These are phyloP conservation scores for Hygrocybe coccinea DNA, from an alignment of 768 basidiomycete species.

Conservation along the genomic window DNA sequence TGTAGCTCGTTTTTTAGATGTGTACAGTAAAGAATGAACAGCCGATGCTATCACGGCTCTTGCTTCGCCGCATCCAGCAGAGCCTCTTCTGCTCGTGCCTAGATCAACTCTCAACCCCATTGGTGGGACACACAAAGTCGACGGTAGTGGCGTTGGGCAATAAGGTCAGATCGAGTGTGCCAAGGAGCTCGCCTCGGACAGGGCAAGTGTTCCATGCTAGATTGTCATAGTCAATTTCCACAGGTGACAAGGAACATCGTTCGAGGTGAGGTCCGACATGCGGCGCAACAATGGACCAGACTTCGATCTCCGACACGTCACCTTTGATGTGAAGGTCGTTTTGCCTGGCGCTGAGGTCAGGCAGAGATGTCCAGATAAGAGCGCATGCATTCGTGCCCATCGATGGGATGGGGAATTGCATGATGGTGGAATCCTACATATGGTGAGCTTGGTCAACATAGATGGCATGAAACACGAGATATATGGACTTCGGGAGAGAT, in stretches of 20 bases:
- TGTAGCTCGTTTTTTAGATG: too few relatives aligned
- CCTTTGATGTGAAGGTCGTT: constrained; percentile 10
- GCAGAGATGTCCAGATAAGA: constrained; percentile 8
- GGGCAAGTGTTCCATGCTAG: constrained; percentile 11
- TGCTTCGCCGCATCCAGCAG: too few relatives aligned
- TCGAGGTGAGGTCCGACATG: neutral
- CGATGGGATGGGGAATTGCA: constrained; percentile 13
- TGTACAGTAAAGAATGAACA: too few relatives aligned
- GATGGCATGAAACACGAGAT: neutral
- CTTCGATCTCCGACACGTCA: constrained; percentile 14
- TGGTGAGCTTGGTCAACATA: neutral
- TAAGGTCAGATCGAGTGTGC: constrained; percentile 9
- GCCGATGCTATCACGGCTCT: too few relatives aligned
- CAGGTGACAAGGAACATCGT: neutral
- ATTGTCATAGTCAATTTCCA: constrained; percentile 11
- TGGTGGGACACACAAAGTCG: constrained; percentile 13
- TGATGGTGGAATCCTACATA: constrained; percentile 11
- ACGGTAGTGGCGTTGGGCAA: constrained; percentile 10
- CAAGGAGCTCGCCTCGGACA: constrained; percentile 13
- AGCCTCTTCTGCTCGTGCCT: too few relatives aligned
- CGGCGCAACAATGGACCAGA: constrained; percentile 13
- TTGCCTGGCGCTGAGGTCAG: neutral
- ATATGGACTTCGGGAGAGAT: constrained; percentile 5
- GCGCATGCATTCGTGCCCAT: constrained; percentile 5
- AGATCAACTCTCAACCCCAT: neutral